These are phyloP conservation scores for Mallotus nudiflorus DNA, from an alignment of 345 rosid species.

Conservation along the genomic window DNA sequence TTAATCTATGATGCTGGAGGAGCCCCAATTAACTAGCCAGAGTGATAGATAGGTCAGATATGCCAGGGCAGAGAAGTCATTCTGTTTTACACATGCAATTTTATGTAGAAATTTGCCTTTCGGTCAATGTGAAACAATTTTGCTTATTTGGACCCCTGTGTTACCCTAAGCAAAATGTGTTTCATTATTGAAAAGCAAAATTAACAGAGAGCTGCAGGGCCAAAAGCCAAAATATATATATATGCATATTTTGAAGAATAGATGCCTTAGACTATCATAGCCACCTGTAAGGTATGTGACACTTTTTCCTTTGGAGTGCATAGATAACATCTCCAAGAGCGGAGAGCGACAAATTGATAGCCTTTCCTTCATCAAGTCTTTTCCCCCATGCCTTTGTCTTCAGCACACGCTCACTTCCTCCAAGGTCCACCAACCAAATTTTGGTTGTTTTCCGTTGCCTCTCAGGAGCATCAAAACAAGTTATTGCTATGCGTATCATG, in stretches of 20 bases:
- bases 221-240: not conserved
- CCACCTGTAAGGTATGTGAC: conserved; percentile 77
- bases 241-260: no score
- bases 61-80: not conserved
- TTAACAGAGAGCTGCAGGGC: not conserved
- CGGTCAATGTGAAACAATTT: not conserved
- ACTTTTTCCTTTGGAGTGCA: conserved; percentile 67
- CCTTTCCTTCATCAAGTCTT: conserved; percentile 91
- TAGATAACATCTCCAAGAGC: conserved; percentile 79
- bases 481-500: conserved; percentile 63
- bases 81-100: not conserved
- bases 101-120: not conserved
- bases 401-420: conserved; percentile 85
- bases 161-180: not conserved
- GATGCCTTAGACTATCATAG: conserved; percentile 7
- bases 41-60: not conserved
- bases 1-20: not conserved
- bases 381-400: conserved; percentile 80
- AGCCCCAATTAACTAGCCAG: not conserved
- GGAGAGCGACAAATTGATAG: conserved; percentile 78
- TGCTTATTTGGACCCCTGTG: not conserved
- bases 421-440: conserved; percentile 79
- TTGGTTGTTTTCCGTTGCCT: conserved; percentile 66
- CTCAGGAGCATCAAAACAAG: conserved; percentile 57
- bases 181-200: not conserved